Percentiles rank a stretch among this genome's conserved stretches.
phyloP scores from a whole-genome alignment of 2,329 filamentous ascomycete genomes.

The Talaromyces sp. region DNA sequence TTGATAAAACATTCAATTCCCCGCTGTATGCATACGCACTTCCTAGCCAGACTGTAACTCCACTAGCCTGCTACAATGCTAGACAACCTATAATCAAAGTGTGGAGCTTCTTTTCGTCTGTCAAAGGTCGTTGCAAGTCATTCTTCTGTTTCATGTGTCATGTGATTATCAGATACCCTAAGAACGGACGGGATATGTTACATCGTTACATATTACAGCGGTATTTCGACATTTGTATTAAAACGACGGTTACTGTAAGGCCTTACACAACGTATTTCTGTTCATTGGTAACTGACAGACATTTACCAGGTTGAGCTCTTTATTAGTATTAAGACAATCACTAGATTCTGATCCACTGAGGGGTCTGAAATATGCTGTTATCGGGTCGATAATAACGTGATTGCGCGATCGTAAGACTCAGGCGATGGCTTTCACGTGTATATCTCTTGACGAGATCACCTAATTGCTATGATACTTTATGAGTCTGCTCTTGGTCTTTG shows the following conservation, averaged over 20 bases:
- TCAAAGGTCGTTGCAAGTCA: neutral
- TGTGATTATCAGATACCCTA: constrained; percentile 11
- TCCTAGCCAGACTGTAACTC: constrained; percentile 39
- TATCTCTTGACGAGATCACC: neutral
- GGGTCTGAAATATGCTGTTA: neutral
- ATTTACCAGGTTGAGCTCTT: neutral
- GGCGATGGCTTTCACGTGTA: neutral
- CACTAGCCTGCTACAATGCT: constrained; percentile 20
- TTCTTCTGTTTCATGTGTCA: neutral
- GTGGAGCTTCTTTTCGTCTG: neutral
- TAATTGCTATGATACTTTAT: neutral
- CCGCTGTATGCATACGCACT: constrained; percentile 32
- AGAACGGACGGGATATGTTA: neutral
- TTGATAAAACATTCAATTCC: constrained; percentile 34
- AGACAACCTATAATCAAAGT: neutral
- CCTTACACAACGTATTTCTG: neutral
- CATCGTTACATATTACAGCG: neutral
- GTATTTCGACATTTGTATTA: neutral
- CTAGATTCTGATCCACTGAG: constrained; percentile 13
- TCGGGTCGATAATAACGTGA: constrained; percentile 14
- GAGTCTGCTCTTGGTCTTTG: too few relatives aligned
- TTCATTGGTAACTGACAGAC: neutral
- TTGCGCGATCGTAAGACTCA: neutral
- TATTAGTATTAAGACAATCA: neutral
- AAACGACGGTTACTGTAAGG: neutral